A percentile compares a stretch with the other conserved stretches of the same genome.
Evolutionary conservation across 176 grass and related monocot genomes (phyloP).

Genomic region (Coix lacrymajobi): DNA sequence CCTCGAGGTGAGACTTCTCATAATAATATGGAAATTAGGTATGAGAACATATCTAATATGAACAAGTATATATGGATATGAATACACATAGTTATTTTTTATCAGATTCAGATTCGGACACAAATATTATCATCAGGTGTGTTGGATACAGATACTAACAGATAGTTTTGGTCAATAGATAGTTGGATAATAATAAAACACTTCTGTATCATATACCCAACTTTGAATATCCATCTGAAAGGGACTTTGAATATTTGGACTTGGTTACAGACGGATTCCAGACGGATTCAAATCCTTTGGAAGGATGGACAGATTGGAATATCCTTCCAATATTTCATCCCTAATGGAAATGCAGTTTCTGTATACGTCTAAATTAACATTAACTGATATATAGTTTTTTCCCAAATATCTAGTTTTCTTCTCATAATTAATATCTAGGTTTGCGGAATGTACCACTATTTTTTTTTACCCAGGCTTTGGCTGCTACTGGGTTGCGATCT

Average conservation of each 20-base stretch:
- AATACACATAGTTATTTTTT: not conserved
- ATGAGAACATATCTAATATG: not conserved
- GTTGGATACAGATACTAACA: not conserved
- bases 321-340: not conserved
- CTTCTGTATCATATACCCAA: not conserved
- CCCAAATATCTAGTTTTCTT: not conserved
- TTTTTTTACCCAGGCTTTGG: constrained; percentile 55
- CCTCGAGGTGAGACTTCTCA: constrained; percentile 65
- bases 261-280: not conserved
- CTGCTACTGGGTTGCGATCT: constrained; percentile 90
- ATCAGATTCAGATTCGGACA: not conserved
- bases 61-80: not conserved
- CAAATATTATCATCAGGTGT: too few species aligned
- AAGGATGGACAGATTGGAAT: not conserved
- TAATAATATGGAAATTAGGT: not conserved
- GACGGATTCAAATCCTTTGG: not conserved
- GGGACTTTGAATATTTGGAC: not conserved
- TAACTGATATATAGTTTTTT: not conserved
- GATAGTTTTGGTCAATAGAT: not conserved
- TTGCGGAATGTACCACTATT: not conserved
- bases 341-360: not conserved
- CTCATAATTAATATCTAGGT: not conserved
- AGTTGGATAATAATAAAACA: not conserved
- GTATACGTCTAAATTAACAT: not conserved
- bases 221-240: not conserved